These are phyloP conservation scores for Sugiyamaella novakii DNA, from an alignment of 1,139 yeast species.

Conservation along the genomic window DNA sequence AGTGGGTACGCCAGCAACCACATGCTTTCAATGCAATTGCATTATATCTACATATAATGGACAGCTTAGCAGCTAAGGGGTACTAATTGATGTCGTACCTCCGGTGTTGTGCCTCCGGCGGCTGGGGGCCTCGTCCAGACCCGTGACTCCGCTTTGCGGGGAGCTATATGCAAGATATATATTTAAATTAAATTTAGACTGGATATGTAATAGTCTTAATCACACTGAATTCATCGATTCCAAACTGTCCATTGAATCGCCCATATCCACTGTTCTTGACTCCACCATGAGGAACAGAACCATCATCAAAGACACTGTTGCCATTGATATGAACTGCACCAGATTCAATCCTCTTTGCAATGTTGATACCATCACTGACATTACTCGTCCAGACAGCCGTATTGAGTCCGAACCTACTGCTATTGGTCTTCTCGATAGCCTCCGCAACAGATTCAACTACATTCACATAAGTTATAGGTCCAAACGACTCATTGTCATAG, in stretches of 20 bases:
- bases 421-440: slow-evolving; percentile 42
- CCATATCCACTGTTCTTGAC: slow-evolving; percentile 55
- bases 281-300: slow-evolving; percentile 60
- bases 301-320: slow-evolving; percentile 51
- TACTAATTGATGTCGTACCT: too few species aligned
- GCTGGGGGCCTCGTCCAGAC: too few species aligned
- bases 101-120: too few species aligned
- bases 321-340: slow-evolving; percentile 59
- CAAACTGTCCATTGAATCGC: slow-evolving; percentile 56
- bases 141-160: too few species aligned
- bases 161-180: too few species aligned
- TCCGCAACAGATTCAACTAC: slow-evolving; percentile 38
- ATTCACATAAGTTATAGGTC: slow-evolving; percentile 50
- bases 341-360: slow-evolving; percentile 46
- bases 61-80: slow-evolving; percentile 66
- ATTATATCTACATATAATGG: slow-evolving; percentile 72
- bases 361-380: slow-evolving; percentile 43
- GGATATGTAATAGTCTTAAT: slow-evolving; percentile 15
- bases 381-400: slow-evolving; percentile 52
- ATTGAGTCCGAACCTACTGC: slow-evolving; percentile 47
- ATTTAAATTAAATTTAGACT: not conserved
- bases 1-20: slow-evolving; percentile 32
- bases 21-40: slow-evolving; percentile 70
- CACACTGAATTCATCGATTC: slow-evolving; percentile 36
- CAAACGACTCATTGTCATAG: slow-evolving; percentile 49